Conservation (phyloP, 2,329 filamentous ascomycete species). For the Calcarisporium arbuscula region DNA sequence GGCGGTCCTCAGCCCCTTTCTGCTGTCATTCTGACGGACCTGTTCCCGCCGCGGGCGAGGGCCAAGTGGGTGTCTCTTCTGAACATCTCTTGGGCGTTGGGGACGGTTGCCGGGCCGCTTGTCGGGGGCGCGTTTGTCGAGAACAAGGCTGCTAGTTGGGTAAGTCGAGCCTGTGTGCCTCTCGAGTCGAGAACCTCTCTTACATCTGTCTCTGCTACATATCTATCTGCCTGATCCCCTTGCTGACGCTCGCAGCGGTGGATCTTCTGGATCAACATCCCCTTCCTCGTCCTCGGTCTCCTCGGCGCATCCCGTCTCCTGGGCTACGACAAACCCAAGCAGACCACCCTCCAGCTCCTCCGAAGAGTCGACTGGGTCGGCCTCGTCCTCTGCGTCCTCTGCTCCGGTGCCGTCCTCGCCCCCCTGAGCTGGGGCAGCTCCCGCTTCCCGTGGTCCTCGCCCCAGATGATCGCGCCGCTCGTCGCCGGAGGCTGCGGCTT, state of each 20-base stretch:
- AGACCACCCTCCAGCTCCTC: slow-evolving; percentile 6
- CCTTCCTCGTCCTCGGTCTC: slow-evolving; percentile 19
- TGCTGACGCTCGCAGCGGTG: slow-evolving; percentile 17
- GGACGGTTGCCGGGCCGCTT: slow-evolving; percentile 34
- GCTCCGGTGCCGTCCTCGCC: slow-evolving; percentile 12
- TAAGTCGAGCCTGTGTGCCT: slow-evolving; percentile 2
- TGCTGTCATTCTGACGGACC: slow-evolving; percentile 28
- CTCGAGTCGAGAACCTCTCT: not conserved
- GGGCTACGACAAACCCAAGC: slow-evolving; percentile 14
- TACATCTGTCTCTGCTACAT: not conserved
- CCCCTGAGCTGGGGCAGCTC: slow-evolving; percentile 13
- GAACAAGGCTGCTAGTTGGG: slow-evolving; percentile 15
- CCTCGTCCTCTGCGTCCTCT: slow-evolving; percentile 44
- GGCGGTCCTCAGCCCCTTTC: slow-evolving; percentile 26
- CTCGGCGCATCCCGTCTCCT: slow-evolving; percentile 19
- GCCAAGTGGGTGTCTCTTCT: slow-evolving; percentile 32
- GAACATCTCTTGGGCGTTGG: slow-evolving; percentile 47
- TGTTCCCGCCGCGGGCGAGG: slow-evolving; percentile 35
- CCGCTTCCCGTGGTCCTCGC: slow-evolving; percentile 14
- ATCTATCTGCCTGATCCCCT: not conserved
- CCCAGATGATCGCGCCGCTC: slow-evolving; percentile 49
- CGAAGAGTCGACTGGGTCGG: slow-evolving; percentile 55
- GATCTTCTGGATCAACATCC: slow-evolving; percentile 30
- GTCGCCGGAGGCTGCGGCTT: slow-evolving; percentile 47
- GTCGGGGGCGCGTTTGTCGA: slow-evolving; percentile 17